A percentile compares a stretch with the other conserved stretches of the same genome.
Evolutionary conservation across 495 filamentous ascomycete genomes (phyloP).

Genomic region (Aspergillus hancockii): DNA sequence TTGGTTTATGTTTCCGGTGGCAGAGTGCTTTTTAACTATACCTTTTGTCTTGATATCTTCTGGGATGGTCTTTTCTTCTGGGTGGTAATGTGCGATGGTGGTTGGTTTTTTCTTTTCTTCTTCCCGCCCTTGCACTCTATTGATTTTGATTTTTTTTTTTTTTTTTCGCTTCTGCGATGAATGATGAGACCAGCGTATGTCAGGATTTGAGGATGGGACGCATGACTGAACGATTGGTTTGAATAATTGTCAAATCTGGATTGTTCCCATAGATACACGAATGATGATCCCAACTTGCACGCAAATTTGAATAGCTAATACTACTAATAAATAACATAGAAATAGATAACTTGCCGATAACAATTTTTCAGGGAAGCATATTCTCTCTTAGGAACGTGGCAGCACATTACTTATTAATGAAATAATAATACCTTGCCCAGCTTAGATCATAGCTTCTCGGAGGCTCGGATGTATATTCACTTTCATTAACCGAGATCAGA

Average conservation of each 20-base stretch:
- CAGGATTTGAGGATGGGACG: slow-evolving; percentile 14
- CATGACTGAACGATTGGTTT: neutral
- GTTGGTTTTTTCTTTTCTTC: slow-evolving; percentile 8
- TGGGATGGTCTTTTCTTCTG: neutral
- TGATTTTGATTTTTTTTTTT: slow-evolving; percentile 19
- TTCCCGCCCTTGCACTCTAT: neutral
- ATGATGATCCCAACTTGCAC: no score
- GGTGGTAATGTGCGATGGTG: neutral
- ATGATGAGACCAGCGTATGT: slow-evolving; percentile 18
- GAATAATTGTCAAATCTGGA: neutral
- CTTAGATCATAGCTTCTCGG: no score
- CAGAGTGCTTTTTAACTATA: neutral
- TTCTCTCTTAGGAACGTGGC: no score
- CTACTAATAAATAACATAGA: no score
- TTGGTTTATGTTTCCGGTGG: slow-evolving; percentile 25
- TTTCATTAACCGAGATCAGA: no score
- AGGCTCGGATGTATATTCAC: no score
- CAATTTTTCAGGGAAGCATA: no score
- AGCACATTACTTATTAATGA: no score
- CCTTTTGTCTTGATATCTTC: neutral
- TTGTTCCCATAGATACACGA: no score
- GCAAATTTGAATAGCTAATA: no score
- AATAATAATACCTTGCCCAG: no score
- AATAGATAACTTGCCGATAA: no score
- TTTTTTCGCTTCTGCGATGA: slow-evolving; percentile 24